These are phyloP conservation scores for Podospora didyma DNA, from an alignment of 495 filamentous ascomycete species.

Conservation along the genomic window DNA sequence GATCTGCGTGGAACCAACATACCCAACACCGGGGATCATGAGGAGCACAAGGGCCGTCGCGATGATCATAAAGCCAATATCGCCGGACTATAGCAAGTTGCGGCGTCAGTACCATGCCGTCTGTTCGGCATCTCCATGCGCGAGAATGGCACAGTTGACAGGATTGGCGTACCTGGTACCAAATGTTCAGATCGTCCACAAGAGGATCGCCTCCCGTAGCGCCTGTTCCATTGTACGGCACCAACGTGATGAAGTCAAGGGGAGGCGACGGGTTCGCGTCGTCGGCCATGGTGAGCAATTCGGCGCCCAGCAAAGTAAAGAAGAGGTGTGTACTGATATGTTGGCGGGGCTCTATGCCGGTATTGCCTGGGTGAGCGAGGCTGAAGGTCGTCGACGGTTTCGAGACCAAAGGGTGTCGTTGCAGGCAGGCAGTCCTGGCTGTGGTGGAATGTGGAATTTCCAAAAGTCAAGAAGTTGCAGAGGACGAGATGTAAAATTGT, in stretches of 20 bases:
- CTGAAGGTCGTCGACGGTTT: too few relatives aligned
- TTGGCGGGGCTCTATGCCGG: neutral
- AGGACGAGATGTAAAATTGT: neutral
- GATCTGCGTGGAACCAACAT: constrained; percentile 14
- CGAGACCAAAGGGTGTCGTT: too few relatives aligned
- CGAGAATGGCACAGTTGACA: neutral
- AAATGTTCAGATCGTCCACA: constrained; percentile 70
- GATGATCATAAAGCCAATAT: constrained; percentile 86
- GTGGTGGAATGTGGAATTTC: neutral
- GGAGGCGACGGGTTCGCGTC: constrained; percentile 29
- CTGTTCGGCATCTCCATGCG: neutral
- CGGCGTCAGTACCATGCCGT: neutral
- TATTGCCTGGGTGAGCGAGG: too few relatives aligned
- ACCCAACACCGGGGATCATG: constrained; percentile 94
- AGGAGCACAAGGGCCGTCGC: constrained; percentile 85
- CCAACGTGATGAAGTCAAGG: constrained; percentile 45
- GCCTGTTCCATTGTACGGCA: constrained; percentile 66
- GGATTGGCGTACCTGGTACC: constrained; percentile 62
- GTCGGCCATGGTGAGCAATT: constrained; percentile 27
- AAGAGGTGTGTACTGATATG: neutral
- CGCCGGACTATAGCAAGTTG: constrained; percentile 59
- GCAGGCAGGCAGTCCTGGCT: neutral
- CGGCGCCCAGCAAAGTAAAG: neutral
- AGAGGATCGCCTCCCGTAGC: constrained; percentile 71
- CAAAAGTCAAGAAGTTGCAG: too few relatives aligned